Evolutionary conservation across 2,329 filamentous ascomycete genomes (phyloP).

Genomic region (Colletotrichum tropicicola): DNA sequence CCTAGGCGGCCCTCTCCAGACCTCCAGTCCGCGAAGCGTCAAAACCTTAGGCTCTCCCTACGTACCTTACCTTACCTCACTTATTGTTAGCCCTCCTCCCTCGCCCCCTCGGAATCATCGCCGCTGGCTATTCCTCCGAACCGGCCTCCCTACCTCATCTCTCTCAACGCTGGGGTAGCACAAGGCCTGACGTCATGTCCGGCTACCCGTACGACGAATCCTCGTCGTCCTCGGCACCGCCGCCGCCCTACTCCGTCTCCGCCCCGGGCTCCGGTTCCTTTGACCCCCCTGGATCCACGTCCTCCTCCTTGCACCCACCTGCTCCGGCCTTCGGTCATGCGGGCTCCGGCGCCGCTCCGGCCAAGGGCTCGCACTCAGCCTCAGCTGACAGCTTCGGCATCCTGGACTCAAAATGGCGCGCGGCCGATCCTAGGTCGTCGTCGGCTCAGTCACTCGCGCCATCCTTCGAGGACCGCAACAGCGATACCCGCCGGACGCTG

Average conservation of each 20-base stretch:
- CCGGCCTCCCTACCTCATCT: neutral
- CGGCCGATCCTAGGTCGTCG: conserved; percentile 56
- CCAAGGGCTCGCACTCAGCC: neutral
- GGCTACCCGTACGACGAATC: conserved; percentile 12
- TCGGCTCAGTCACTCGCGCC: conserved; percentile 50
- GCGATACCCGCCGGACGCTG: conserved; percentile 60
- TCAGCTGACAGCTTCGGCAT: neutral
- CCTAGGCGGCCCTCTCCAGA: too few species aligned
- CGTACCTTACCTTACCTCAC: too few species aligned
- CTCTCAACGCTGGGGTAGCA: neutral
- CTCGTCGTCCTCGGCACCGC: conserved; percentile 23
- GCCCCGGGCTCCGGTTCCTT: conserved; percentile 21
- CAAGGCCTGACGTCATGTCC: conserved; percentile 22
- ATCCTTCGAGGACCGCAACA: conserved; percentile 31
- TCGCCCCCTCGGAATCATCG: neutral
- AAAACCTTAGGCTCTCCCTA: too few species aligned
- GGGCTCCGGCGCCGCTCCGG: neutral
- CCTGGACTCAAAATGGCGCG: conserved; percentile 31
- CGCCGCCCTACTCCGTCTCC: conserved; percentile 27
- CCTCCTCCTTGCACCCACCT: conserved; percentile 19
- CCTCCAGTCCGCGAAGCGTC: too few species aligned
- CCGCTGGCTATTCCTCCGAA: neutral
- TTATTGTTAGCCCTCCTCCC: too few species aligned
- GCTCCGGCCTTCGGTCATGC: neutral
- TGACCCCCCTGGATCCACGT: conserved; percentile 14